Conservation (phyloP, 495 filamentous ascomycete species). For the Penicillium cosmopolitanum region DNA sequence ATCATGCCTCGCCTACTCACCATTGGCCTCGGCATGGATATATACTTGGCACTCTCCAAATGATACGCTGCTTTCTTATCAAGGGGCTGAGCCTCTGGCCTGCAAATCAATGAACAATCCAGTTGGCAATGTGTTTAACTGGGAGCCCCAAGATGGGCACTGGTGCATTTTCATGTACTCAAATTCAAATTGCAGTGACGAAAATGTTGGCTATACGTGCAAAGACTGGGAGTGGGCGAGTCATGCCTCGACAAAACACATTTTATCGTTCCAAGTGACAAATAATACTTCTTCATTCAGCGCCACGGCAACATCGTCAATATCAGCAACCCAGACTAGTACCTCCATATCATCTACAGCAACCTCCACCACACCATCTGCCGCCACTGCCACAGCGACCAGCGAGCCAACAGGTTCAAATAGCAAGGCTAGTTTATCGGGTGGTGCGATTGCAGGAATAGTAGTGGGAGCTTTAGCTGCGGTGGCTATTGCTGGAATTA, state of each 20-base stretch:
- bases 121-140: slow-evolving; percentile 12
- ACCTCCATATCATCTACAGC: slow-evolving; percentile 5
- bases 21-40: slow-evolving; percentile 13
- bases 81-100: background rate
- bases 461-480: slow-evolving; percentile 40
- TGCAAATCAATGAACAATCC: slow-evolving; percentile 17
- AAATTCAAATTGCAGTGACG: slow-evolving; percentile 7
- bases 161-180: slow-evolving; percentile 16
- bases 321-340: slow-evolving; percentile 9
- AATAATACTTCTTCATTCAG: slow-evolving; percentile 1
- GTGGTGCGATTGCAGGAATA: slow-evolving; percentile 38
- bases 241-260: slow-evolving; percentile 4
- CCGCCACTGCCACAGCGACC: slow-evolving; percentile 6
- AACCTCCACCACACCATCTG: slow-evolving; percentile 3
- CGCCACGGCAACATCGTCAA: background rate
- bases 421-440: slow-evolving; percentile 14
- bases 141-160: slow-evolving; percentile 11
- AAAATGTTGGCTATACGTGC: slow-evolving; percentile 15
- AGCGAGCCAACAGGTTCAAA: background rate
- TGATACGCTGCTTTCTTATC: slow-evolving; percentile 3
- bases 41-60: slow-evolving; percentile 10
- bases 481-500: slow-evolving; percentile 39
- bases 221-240: slow-evolving; percentile 8
- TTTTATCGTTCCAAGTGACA: slow-evolving; percentile 7
- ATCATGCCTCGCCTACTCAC: slow-evolving; percentile 9